These are phyloP conservation scores for Stevia rebaudiana DNA, from an alignment of 140 eudicot species.

Conservation along the genomic window DNA sequence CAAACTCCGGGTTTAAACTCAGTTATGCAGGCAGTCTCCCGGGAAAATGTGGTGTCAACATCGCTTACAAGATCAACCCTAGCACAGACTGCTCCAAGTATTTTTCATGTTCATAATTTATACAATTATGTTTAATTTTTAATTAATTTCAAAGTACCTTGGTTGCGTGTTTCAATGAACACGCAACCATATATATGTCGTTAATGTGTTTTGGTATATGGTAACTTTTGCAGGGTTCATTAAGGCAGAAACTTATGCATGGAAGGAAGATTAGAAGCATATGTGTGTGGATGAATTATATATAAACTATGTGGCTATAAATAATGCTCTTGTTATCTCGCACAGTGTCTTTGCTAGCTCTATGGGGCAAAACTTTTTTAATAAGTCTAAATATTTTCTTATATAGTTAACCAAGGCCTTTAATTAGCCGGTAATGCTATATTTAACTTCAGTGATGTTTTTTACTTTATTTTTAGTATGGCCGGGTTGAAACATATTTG, in stretches of 20 bases:
- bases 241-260: constrained; percentile 1
- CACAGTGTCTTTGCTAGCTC: background rate
- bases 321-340: background rate
- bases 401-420: no score
- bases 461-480: no score
- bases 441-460: no score
- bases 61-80: constrained; percentile 51
- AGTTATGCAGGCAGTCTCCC: constrained; percentile 28
- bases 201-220: background rate
- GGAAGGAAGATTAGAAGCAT: background rate
- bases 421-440: no score
- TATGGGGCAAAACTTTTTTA: background rate
- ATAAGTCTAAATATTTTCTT: no score
- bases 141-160: no score
- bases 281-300: background rate
- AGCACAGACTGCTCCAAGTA: constrained; percentile 46
- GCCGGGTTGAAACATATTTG: no score
- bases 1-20: background rate
- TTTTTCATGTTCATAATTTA: background rate
- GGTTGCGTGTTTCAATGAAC: no score
- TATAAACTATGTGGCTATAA: background rate
- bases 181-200: background rate
- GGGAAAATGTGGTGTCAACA: constrained; percentile 31
- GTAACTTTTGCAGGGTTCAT: background rate
- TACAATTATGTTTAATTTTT: background rate